Evolutionary conservation across 805 yeast species (phyloP).

Genomic region (Saturnispora galanensis): DNA sequence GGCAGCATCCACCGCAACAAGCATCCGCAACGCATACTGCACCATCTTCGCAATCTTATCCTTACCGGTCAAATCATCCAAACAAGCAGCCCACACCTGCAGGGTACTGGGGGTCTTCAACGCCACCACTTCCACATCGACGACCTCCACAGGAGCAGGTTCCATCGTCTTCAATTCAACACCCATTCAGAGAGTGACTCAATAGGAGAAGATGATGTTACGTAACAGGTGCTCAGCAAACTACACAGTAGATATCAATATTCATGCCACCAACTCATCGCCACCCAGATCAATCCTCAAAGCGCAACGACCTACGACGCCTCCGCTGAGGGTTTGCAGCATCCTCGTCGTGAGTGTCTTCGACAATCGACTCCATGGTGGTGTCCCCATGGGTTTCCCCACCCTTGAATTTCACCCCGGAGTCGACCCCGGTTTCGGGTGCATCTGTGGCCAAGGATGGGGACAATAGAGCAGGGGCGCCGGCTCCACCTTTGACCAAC

Average conservation of each 20-base stretch:
- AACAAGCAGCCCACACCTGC: slow-evolving; percentile 19
- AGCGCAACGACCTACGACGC: no score
- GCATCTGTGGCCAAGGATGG: no score
- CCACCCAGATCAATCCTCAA: no score
- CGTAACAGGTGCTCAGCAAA: not conserved
- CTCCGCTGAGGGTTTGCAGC: no score
- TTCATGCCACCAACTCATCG: no score
- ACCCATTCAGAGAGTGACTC: not conserved
- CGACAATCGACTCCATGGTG: not conserved
- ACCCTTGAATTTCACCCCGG: not conserved
- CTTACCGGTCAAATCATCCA: slow-evolving; percentile 51
- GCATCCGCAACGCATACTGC: slow-evolving; percentile 47
- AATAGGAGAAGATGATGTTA: not conserved
- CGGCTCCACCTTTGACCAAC: slow-evolving; percentile 34
- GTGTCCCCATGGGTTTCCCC: not conserved
- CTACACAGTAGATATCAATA: no score
- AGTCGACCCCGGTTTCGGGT: not conserved
- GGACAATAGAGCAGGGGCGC: not conserved
- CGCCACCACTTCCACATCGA: not conserved
- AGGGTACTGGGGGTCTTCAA: slow-evolving; percentile 6
- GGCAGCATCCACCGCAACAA: slow-evolving; percentile 24
- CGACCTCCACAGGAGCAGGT: slow-evolving; percentile 1
- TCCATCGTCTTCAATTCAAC: not conserved
- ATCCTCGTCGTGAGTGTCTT: not conserved
- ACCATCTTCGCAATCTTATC: slow-evolving; percentile 60